Conservation (phyloP, 306 rosid genomes). For the Hippophae tibetana region DNA sequence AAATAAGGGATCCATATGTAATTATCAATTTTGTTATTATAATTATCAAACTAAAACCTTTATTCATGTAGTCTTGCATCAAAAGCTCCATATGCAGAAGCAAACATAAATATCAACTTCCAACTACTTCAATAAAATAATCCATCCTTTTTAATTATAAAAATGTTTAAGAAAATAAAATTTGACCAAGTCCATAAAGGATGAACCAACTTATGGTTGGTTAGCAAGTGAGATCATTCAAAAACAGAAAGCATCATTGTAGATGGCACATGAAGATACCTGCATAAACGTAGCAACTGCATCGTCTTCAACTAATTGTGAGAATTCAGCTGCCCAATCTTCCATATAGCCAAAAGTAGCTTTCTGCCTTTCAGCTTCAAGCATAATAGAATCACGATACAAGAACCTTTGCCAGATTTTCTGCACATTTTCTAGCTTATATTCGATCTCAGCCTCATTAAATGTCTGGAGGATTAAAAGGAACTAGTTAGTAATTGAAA, state of each 20-base stretch:
- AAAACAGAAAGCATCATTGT: neutral
- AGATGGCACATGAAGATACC: slow-evolving; percentile 30
- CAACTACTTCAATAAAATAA: too few relatives aligned
- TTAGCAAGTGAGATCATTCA: neutral
- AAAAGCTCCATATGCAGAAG: too few relatives aligned
- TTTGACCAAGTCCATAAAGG: too few relatives aligned
- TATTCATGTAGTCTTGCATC: too few relatives aligned
- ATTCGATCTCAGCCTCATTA: slow-evolving; percentile 68
- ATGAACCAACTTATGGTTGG: neutral
- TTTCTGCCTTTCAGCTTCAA: slow-evolving; percentile 88
- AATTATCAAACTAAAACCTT: too few relatives aligned
- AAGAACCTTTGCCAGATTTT: slow-evolving; percentile 81
- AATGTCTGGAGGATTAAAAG: slow-evolving; percentile 40
- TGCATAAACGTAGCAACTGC: slow-evolving; percentile 60
- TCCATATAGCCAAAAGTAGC: slow-evolving; percentile 28
- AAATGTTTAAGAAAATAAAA: too few relatives aligned
- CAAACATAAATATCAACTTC: too few relatives aligned
- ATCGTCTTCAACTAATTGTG: slow-evolving; percentile 54
- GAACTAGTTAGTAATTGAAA: slow-evolving; percentile 19
- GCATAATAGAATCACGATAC: slow-evolving; percentile 69
- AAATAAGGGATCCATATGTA: too few relatives aligned
- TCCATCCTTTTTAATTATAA: too few relatives aligned
- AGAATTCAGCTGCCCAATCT: slow-evolving; percentile 67
- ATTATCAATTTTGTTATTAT: too few relatives aligned
- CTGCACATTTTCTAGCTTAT: slow-evolving; percentile 56